phyloP scores from a whole-genome alignment of 495 filamentous ascomycete species.

The Paragyromitra xinjiangensis region DNA sequence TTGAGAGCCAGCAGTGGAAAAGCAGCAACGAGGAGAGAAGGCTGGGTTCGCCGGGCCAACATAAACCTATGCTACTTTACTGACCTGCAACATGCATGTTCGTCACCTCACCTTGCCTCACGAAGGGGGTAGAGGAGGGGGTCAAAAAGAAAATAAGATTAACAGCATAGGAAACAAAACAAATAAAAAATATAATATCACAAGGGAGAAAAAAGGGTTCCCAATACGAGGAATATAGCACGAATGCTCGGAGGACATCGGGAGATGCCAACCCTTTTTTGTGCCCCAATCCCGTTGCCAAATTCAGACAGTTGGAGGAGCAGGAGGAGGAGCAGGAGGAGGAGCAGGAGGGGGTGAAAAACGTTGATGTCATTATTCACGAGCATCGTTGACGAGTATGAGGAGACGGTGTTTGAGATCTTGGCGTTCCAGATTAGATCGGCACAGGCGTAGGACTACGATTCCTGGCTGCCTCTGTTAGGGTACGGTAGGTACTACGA shows the following conservation, averaged over 20 bases:
- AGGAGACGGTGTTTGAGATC: constrained; percentile 38
- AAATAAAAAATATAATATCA: constrained; percentile 52
- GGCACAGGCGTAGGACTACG: constrained; percentile 36
- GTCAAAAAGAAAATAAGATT: constrained; percentile 45
- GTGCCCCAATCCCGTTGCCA: background rate
- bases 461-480: constrained; percentile 38
- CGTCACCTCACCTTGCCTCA: constrained; percentile 35
- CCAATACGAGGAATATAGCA: constrained; percentile 24
- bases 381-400: constrained; percentile 41
- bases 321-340: constrained; percentile 12
- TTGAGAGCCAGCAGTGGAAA: background rate
- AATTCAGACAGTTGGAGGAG: constrained; percentile 24
- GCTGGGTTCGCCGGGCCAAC: background rate
- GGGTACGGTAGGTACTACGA: background rate
- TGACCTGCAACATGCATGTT: constrained; percentile 48
- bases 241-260: background rate
- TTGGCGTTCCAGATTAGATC: constrained; percentile 35
- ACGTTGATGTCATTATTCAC: constrained; percentile 45
- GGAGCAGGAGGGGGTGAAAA: constrained; percentile 20
- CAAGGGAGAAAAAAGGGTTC: constrained; percentile 21
- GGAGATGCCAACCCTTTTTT: constrained; percentile 15
- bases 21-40: constrained; percentile 2
- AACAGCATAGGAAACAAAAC: constrained; percentile 40
- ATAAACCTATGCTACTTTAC: constrained; percentile 21
- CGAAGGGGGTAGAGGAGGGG: constrained; percentile 1